phyloP scores from a whole-genome alignment of 2,329 filamentous ascomycete genomes.

The Botrytis squamosa region DNA sequence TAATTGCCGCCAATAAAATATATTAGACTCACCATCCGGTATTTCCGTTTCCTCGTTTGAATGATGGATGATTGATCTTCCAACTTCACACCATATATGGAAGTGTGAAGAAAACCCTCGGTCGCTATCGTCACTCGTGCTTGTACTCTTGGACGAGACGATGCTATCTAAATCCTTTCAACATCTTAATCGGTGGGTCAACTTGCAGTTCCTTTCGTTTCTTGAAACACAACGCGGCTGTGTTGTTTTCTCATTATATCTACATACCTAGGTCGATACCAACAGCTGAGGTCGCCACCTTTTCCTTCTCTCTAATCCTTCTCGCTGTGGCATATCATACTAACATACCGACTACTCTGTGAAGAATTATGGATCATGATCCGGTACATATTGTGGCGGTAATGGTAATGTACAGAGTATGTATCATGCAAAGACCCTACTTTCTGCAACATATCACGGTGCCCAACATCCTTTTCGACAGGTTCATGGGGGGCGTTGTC shows the following conservation, averaged over 20 bases:
- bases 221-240: neutral
- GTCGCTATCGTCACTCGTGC: neutral
- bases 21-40: neutral
- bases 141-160: neutral
- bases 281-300: neutral
- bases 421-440: conserved; percentile 6
- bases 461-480: neutral
- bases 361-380: neutral
- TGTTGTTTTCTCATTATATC: neutral
- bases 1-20: neutral
- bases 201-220: neutral
- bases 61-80: neutral
- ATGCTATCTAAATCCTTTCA: neutral
- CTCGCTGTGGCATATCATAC: neutral
- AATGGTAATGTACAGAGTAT: neutral
- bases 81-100: neutral
- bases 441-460: conserved; percentile 3
- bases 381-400: neutral
- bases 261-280: neutral
- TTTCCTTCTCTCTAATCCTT: neutral
- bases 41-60: neutral
- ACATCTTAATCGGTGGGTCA: neutral
- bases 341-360: neutral
- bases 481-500: neutral
- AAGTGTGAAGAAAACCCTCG: neutral